A percentile compares a stretch with the other conserved stretches of the same genome.
Evolutionary conservation across 31 red algal genomes (phyloP).

Genomic region (Odonthalia washingtoniensis): DNA sequence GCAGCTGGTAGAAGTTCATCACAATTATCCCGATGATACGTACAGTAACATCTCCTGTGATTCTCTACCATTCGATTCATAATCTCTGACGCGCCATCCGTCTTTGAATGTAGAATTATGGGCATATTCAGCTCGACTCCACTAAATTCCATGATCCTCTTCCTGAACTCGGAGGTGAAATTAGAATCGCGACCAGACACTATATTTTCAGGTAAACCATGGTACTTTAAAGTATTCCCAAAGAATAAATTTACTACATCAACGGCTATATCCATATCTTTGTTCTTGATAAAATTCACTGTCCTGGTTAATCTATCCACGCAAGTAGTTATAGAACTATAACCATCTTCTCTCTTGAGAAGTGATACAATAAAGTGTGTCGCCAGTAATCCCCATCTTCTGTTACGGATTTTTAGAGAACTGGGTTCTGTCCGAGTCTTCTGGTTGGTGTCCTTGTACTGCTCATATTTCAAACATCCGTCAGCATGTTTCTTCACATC

Average conservation of each 20-base stretch:
- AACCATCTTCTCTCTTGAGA: too few relatives aligned
- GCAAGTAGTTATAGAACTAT: too few relatives aligned
- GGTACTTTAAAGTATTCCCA: neutral
- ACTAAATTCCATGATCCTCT: constrained; percentile 1
- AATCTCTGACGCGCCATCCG: constrained; percentile 29
- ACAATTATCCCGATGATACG: too few relatives aligned
- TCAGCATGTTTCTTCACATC: neutral
- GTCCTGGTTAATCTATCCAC: constrained; percentile 1
- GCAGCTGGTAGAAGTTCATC: constrained; percentile 2
- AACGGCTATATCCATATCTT: neutral
- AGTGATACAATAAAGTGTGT: too few relatives aligned
- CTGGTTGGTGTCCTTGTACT: constrained; percentile 8
- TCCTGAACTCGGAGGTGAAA: constrained; percentile 26
- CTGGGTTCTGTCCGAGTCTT: constrained; percentile 1
- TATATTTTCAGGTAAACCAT: constrained; percentile 28
- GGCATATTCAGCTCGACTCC: constrained; percentile 18
- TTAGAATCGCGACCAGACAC: constrained; percentile 11
- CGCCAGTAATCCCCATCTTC: too few relatives aligned
- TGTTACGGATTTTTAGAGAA: neutral
- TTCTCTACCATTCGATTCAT: constrained; percentile 47
- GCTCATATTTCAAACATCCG: constrained; percentile 17
- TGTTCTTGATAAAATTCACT: neutral
- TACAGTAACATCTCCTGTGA: constrained; percentile 22
- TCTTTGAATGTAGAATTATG: neutral
- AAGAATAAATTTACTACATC: constrained; percentile 31